These are phyloP conservation scores for Aspergillus sergii DNA, from an alignment of 2,329 filamentous ascomycete genomes.

Conservation along the genomic window DNA sequence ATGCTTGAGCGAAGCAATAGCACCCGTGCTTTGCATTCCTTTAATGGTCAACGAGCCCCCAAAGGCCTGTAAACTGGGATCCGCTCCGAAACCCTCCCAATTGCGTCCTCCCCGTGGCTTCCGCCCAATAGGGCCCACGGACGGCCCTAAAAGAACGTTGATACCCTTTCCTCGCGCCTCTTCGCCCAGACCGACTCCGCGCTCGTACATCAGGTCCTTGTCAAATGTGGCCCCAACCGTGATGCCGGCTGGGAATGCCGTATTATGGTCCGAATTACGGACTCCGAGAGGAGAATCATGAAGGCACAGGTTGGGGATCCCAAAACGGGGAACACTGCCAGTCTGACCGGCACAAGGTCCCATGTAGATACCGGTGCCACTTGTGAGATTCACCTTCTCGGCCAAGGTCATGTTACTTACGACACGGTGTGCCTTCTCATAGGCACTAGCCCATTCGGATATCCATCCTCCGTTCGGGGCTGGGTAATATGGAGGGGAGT, in stretches of 20 bases:
- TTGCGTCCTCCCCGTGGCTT: conserved; percentile 73
- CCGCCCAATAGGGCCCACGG: conserved; percentile 70
- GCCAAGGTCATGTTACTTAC: conserved; percentile 77
- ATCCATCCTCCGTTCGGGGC: conserved; percentile 73
- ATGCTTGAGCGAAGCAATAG: conserved; percentile 62
- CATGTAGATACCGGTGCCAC: conserved; percentile 72
- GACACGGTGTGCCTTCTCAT: conserved; percentile 67
- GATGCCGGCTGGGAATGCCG: conserved; percentile 78
- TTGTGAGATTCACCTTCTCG: conserved; percentile 78
- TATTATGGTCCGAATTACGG: conserved; percentile 72
- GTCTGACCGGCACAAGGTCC: conserved; percentile 76
- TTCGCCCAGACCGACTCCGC: conserved; percentile 68
- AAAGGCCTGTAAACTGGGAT: conserved; percentile 65
- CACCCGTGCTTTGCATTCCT: conserved; percentile 59
- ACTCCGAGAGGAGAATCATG: conserved; percentile 74
- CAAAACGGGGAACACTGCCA: conserved; percentile 69
- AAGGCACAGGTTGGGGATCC: conserved; percentile 71
- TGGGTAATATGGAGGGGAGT: conserved; percentile 67
- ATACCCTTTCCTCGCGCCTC: conserved; percentile 75
- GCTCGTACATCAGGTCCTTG: conserved; percentile 69
- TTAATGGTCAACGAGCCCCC: conserved; percentile 56
- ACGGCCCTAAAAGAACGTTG: conserved; percentile 70
- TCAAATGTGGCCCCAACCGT: conserved; percentile 75
- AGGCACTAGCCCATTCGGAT: conserved; percentile 68
- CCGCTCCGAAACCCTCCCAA: conserved; percentile 74